These are phyloP conservation scores for Suillus subalutaceus DNA, from an alignment of 768 basidiomycete species.

Conservation along the genomic window DNA sequence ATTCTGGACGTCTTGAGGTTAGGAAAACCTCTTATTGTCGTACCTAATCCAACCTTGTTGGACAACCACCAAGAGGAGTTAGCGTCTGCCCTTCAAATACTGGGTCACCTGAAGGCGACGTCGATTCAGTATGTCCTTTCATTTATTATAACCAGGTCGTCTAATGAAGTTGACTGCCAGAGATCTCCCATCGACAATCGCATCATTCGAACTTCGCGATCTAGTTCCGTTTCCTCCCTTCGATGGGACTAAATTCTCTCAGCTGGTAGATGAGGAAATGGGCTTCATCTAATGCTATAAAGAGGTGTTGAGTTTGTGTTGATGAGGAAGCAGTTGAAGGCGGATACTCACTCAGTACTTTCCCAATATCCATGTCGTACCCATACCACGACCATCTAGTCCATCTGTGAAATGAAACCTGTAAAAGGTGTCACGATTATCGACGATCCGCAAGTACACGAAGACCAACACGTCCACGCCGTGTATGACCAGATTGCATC, in stretches of 20 bases:
- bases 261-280: constrained; percentile 77
- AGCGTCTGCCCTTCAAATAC: constrained; percentile 62
- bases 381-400: constrained; percentile 7
- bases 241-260: constrained; percentile 66
- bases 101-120: constrained; percentile 60
- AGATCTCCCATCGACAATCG: constrained; percentile 57
- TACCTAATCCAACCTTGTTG: constrained; percentile 87
- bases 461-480: constrained; percentile 75
- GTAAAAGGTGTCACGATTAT: constrained; percentile 44
- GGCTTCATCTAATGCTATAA: constrained; percentile 51
- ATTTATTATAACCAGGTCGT: background rate
- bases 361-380: constrained; percentile 5
- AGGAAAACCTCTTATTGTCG: constrained; percentile 77
- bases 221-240: constrained; percentile 67
- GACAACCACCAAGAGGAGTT: constrained; percentile 95
- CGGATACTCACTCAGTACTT: background rate
- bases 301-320: background rate
- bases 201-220: constrained; percentile 44
- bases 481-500: constrained; percentile 85
- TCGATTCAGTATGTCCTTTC: constrained; percentile 54
- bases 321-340: background rate
- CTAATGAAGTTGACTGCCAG: constrained; percentile 36
- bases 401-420: background rate
- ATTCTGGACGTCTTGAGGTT: constrained; percentile 85
- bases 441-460: constrained; percentile 61